Conservation (phyloP, 352 stramenopile species). For the Pythium phragmitis region DNA sequence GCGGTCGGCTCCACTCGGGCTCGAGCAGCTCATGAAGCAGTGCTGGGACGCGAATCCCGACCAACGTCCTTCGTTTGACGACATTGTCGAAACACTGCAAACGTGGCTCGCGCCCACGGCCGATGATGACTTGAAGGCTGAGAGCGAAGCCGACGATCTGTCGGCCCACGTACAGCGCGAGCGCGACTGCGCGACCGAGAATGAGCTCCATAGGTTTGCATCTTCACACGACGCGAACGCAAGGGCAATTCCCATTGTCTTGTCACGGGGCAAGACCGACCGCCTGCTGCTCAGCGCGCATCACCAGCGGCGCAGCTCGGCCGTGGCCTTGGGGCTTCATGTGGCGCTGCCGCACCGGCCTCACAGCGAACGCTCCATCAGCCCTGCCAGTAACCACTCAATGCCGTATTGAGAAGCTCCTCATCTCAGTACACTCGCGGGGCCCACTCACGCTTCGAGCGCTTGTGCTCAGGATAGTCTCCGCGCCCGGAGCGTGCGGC, state of each 20-base stretch:
- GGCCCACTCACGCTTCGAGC: slow-evolving; percentile 13
- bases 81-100: slow-evolving; percentile 59
- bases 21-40: slow-evolving; percentile 72
- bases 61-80: slow-evolving; percentile 57
- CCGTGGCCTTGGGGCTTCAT: slow-evolving; percentile 3
- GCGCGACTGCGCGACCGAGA: slow-evolving; percentile 40
- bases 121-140: slow-evolving; percentile 1
- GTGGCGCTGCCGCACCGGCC: slow-evolving; percentile 3
- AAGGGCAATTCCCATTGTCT: slow-evolving; percentile 58
- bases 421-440: slow-evolving; percentile 10
- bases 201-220: slow-evolving; percentile 58
- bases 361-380: slow-evolving; percentile 24
- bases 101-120: slow-evolving; percentile 44
- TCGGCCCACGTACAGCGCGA: slow-evolving; percentile 54
- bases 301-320: slow-evolving; percentile 11
- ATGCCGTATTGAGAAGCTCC: not conserved
- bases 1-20: slow-evolving; percentile 46
- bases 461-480: slow-evolving; percentile 3
- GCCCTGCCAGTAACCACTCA: slow-evolving; percentile 24
- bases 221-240: slow-evolving; percentile 59
- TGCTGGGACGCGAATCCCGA: slow-evolving; percentile 74
- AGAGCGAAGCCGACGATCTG: slow-evolving; percentile 36
- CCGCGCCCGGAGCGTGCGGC: not conserved
- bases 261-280: slow-evolving; percentile 36
- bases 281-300: not conserved